Conservation (phyloP, 768 basidiomycete genomes). For the Rhodotorula taiwanensis region DNA sequence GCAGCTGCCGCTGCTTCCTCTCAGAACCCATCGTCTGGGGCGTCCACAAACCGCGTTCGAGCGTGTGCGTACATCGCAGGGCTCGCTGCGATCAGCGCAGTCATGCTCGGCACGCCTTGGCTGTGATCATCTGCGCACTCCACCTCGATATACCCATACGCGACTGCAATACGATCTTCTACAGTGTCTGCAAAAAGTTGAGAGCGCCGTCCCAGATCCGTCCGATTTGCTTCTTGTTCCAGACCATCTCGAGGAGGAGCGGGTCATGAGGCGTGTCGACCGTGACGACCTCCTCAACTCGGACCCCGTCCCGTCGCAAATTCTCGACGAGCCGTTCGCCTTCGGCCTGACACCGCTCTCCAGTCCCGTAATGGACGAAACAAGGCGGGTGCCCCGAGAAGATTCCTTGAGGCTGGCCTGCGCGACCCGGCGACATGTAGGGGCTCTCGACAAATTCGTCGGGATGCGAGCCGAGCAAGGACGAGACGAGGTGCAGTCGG, state of each 20-base stretch:
- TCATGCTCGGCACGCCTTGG: no score
- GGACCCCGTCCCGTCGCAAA: conserved; percentile 5
- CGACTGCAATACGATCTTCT: no score
- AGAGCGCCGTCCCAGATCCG: conserved; percentile 14
- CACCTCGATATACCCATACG: no score
- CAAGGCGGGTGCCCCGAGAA: conserved; percentile 4
- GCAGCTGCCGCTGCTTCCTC: no score
- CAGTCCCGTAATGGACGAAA: conserved; percentile 26
- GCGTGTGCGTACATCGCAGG: no score
- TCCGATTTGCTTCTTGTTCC: conserved; percentile 12
- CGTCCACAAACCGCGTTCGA: no score
- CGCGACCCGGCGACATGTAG: conserved; percentile 21
- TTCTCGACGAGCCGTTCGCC: conserved; percentile 2
- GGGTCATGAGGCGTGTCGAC: conserved; percentile 28
- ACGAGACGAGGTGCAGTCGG: conserved; percentile 28
- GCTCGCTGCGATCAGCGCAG: no score
- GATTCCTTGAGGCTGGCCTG: no score
- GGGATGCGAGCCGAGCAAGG: conserved; percentile 15
- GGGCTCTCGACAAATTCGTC: conserved; percentile 10
- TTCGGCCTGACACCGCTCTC: conserved; percentile 20
- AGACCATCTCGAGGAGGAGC: conserved; percentile 15
- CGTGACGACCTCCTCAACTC: conserved; percentile 9
- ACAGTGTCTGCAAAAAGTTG: not conserved
- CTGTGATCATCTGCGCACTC: no score
- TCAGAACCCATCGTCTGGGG: no score